Base-by-base conservation (phyloP, 306 rosid genomes). In the Lathyrus tuberosus region DNA sequence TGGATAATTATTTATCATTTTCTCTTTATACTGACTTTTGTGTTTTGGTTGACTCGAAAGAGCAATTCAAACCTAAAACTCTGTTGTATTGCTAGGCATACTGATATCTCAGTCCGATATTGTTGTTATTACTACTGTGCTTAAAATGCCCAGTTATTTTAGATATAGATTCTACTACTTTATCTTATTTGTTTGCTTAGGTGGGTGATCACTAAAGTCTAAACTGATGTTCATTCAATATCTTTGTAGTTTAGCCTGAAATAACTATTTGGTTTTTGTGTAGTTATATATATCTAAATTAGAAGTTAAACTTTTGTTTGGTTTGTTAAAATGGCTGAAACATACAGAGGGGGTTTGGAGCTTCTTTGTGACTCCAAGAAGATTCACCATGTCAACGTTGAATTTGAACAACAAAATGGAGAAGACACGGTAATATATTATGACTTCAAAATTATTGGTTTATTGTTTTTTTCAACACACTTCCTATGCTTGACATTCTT, bases 311-410 rank as follows among this genome's bases (percentile, higher is more conserved):
- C 63, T 31, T 71, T 60, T 51, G 57, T 68, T 31, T 78, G 65
- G 33, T 73, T 26, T 76, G 70, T 76, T 81, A 61, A 67, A 63
- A 41, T 69, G 56, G 35, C 6, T 67, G 22, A 65, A 53, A 72
- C 60, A 66, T 26, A 67, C 89, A 90, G 96, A 17, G 99, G 99
- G 48, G 99, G 99, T 44, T 73, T 88, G 78, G 99, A 88, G 85
- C 94, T 94, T 70, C 97, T 94, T 57, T 94, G 97, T 66, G 77
- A 91, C 62, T 90, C 99, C 62, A 84, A 88, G 74, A 94, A 94
- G 89, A 82, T 88, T 51, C 96, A 88, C 61, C 80, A 80, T 65
- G 91, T 94, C 74, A 77, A 79, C 38, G 83, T 90, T 24, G 90
- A 88, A 63, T 79, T 90, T 18, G 90, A 88, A 60, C 80, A 46